Evolutionary conservation across 2,329 filamentous ascomycete genomes (phyloP).

Genomic region (Fusarium marasasianum): DNA sequence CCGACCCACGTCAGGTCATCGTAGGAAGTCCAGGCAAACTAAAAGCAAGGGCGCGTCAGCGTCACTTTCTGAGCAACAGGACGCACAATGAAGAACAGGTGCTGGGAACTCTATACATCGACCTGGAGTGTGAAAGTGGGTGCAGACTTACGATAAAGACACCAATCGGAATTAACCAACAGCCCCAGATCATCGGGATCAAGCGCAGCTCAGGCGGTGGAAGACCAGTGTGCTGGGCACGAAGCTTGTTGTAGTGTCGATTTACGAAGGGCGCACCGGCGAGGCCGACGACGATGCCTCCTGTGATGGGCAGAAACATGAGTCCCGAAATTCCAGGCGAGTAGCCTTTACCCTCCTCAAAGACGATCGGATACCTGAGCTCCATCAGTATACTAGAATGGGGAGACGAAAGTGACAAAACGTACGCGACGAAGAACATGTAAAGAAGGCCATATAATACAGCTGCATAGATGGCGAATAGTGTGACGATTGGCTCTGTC

Average conservation of each 20-base stretch:
- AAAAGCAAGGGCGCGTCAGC: neutral
- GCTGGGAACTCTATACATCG: fast-evolving
- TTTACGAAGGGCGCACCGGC: neutral
- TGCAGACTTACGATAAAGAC: neutral
- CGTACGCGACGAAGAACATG: neutral
- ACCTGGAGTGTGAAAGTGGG: neutral
- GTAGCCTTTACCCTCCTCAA: neutral
- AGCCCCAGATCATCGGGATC: neutral
- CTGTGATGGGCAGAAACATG: neutral
- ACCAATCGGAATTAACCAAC: neutral
- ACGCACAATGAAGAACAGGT: no score
- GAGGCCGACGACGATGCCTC: neutral
- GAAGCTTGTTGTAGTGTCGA: neutral
- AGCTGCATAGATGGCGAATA: neutral
- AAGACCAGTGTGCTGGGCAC: neutral
- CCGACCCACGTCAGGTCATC: neutral
- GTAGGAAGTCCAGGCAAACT: neutral
- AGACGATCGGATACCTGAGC: neutral
- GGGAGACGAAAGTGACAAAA: neutral
- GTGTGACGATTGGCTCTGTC: neutral
- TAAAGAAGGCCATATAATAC: neutral
- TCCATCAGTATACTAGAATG: neutral
- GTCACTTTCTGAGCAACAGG: fast-evolving
- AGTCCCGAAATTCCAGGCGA: neutral
- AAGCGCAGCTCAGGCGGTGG: neutral